Evolutionary conservation across 2,329 filamentous ascomycete genomes (phyloP), one percentile per base, ranked within the genome.

Genomic region (Exophiala dermatitidis): DNA sequence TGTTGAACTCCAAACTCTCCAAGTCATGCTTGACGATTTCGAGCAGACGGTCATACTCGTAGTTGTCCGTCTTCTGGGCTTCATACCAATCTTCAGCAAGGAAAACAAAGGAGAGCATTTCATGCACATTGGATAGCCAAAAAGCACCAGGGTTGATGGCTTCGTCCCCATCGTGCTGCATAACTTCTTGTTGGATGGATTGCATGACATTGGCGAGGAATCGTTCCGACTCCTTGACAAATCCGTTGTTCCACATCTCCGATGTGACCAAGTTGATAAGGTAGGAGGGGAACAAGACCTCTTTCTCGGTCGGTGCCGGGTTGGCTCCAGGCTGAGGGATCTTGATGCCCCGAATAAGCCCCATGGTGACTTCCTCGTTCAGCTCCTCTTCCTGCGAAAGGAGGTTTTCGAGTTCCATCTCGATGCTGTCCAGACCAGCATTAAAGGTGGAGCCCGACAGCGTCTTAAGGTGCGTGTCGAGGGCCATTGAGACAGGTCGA

Each of bases 181-280:
- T 97, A 52, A 98, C 93, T 70, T 98, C 93, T 70, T 97, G 90
- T 70, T 98, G 93, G 66, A 98, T 97, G 5, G 90, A 95, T 73
- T 97, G 93, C 93, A 98, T 98, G 60, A 98, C 93, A 66, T 97
- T 98, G 67, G 93, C 93, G 59, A 98, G 79, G 81, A 98, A 98
- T 51, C 91, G 87, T 73, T 98, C 93, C 3, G 93, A 97, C 73
- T 98, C 93, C 77, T 98, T 98, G 64, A 98, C 93, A 68, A 96
- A 98, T 44, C 93, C 93, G 65, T 98, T 98, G 77, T 98, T 98
- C 93, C 93, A 98, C 93, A 98, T 98, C 75, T 98, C 93, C 10
- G 90, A 97, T 8, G 93, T 98, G 60, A 98, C 93, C 57, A 98
- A 79, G 72, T 98, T 98, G 77, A 98, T 98, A 64, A 98, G 84